phyloP scores from a whole-genome alignment of 352 stramenopile genomes.

The Blastocystis sp. region DNA sequence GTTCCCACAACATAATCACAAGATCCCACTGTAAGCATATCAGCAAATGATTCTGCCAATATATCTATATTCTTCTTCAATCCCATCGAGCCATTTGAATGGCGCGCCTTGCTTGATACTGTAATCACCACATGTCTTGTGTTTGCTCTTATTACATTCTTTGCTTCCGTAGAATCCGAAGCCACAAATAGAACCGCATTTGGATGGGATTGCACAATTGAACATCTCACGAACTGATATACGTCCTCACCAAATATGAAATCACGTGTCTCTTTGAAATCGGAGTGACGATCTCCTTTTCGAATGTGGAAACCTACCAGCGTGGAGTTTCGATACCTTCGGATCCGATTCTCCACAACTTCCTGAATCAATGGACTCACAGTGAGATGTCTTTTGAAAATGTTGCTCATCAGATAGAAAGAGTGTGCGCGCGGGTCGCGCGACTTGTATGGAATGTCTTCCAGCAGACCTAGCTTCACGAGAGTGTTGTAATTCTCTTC shows the following conservation, averaged over 20 bases:
- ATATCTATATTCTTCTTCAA: not conserved
- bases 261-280: not conserved
- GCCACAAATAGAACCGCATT: not conserved
- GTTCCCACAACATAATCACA: not conserved
- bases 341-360: not conserved
- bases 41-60: not conserved
- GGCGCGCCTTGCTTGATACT: not conserved
- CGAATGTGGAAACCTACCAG: constrained; percentile 10
- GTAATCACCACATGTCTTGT: not conserved
- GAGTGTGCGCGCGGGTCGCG: not conserved
- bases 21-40: not conserved
- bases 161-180: constrained; percentile 1
- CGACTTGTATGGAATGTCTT: not conserved
- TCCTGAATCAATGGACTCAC: not conserved
- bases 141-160: not conserved
- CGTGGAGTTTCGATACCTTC: not conserved
- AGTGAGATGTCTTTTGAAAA: not conserved
- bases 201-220: not conserved
- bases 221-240: not conserved
- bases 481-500: not conserved
- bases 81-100: not conserved
- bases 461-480: not conserved
- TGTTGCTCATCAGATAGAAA: not conserved
- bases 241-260: not conserved
- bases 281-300: not conserved